Evolutionary conservation across 2,329 filamentous ascomycete species (phyloP), one percentile per base, ranked within the genome.

Genomic region (Colletotrichum gigasporum): DNA sequence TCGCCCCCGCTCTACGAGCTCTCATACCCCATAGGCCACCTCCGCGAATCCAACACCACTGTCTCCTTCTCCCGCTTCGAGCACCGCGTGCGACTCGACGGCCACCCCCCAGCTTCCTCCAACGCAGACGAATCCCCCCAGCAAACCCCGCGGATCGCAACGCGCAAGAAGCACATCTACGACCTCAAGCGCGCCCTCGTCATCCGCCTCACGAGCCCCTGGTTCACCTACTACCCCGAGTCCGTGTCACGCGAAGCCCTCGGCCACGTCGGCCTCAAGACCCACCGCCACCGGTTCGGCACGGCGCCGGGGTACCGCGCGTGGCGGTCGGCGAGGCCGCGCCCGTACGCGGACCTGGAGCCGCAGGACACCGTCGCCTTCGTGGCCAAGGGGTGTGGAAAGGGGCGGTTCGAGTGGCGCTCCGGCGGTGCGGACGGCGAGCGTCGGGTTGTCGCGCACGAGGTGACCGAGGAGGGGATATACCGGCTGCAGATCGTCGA

Each of bases 1-100:
- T 69, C 72, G 20, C 70, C 72, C 28, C 73, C 76, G 3, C 69
- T 78, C 8, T 79, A 78, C 67, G 75, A 78, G 42, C 73, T 78
- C 53, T 76, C 77, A 1, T 75, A 77, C 53, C 70, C 72, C 5
- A 68, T 78, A 26, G 73, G 68, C 18, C 74, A 73, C 53, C 70
- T 79, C 11, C 69, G 69, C 35, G 74, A 77, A 28, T 68, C 71
- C 18, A 72, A 78, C 51, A 71, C 71, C 14, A 72, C 47, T 35
- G 72, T 79, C 9, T 68, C 68, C 32, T 56, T 79, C 16, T 69
- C 74, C 50, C 71, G 74, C n/a, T 63, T 77, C 8, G 74, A 78
- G 45, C 65, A 71, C 41, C 63, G 60, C 9, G 62, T 75, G 48
- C 48, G 56, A 32, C n/a, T n/a, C n/a, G n/a, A n/a, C n/a, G n/a